A percentile compares a stretch with the other conserved stretches of the same genome.
Conservation (phyloP, 805 yeast genomes). For the Hanseniaspora clermontiae region DNA sequence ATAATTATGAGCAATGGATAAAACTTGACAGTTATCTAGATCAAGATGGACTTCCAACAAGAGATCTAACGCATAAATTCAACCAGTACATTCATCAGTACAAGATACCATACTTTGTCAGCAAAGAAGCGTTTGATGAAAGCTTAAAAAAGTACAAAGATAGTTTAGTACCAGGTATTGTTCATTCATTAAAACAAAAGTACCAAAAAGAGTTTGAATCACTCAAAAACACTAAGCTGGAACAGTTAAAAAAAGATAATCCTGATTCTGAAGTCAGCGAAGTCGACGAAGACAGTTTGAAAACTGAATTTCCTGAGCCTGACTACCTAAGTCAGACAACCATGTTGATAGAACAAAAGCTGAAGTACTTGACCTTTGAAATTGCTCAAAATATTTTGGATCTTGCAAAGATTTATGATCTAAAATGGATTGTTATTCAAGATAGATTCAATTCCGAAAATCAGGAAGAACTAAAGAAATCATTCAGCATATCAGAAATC, state of each 20-base stretch:
- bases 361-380: constrained; percentile 48
- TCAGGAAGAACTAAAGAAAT: constrained; percentile 24
- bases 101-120: constrained; percentile 55
- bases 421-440: constrained; percentile 51
- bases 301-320: constrained; percentile 14
- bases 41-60: constrained; percentile 45
- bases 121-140: constrained; percentile 33
- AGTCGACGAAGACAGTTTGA: constrained; percentile 16
- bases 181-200: neutral
- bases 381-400: constrained; percentile 75
- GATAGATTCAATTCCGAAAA: constrained; percentile 39
- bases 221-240: constrained; percentile 8
- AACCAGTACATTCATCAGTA: constrained; percentile 60
- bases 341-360: constrained; percentile 2
- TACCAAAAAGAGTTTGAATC: constrained; percentile 4
- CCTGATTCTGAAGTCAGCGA: constrained; percentile 19
- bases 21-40: constrained; percentile 73
- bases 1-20: constrained; percentile 50
- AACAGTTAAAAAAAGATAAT: constrained; percentile 16
- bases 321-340: constrained; percentile 15
- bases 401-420: constrained; percentile 41
- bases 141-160: constrained; percentile 28
- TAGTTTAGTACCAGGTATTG: neutral
- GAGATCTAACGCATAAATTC: constrained; percentile 39
- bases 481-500: constrained; percentile 52